Evolutionary conservation across 1,284 basidiomycete genomes (phyloP).

Genomic region (Leccinum angustisporum): DNA sequence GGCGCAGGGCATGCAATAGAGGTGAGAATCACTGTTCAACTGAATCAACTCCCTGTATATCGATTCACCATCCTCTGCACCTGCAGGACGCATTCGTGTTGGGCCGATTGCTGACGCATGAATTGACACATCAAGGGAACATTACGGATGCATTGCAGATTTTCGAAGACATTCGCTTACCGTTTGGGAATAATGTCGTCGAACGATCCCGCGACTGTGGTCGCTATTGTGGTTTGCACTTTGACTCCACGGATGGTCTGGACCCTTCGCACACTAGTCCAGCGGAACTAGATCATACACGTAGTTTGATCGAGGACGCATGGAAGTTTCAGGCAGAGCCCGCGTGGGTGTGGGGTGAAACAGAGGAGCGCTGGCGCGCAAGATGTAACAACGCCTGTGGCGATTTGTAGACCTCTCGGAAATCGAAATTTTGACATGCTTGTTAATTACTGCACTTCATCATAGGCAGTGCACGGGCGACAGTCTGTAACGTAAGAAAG

Average conservation of each 20-base stretch:
- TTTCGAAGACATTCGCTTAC: slow-evolving; percentile 36
- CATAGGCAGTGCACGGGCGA: too few relatives aligned
- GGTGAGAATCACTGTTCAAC: slow-evolving; percentile 15
- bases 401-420: too few relatives aligned
- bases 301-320: slow-evolving; percentile 16
- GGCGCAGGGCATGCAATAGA: slow-evolving; percentile 38
- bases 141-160: slow-evolving; percentile 26
- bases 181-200: slow-evolving; percentile 22
- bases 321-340: slow-evolving; percentile 23
- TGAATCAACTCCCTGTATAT: background rate
- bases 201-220: slow-evolving; percentile 4
- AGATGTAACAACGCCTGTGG: background rate
- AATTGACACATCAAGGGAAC: slow-evolving; percentile 21
- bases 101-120: slow-evolving; percentile 34
- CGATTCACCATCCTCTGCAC: background rate
- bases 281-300: slow-evolving; percentile 14
- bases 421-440: too few relatives aligned
- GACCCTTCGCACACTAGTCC: background rate
- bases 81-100: slow-evolving; percentile 39
- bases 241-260: background rate
- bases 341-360: slow-evolving; percentile 13
- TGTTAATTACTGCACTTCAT: too few relatives aligned
- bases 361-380: slow-evolving; percentile 13
- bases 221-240: slow-evolving; percentile 6
- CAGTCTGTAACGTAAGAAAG: background rate